Base-by-base conservation (phyloP, 345 rosid species). In the Lepidium aucheri region DNA sequence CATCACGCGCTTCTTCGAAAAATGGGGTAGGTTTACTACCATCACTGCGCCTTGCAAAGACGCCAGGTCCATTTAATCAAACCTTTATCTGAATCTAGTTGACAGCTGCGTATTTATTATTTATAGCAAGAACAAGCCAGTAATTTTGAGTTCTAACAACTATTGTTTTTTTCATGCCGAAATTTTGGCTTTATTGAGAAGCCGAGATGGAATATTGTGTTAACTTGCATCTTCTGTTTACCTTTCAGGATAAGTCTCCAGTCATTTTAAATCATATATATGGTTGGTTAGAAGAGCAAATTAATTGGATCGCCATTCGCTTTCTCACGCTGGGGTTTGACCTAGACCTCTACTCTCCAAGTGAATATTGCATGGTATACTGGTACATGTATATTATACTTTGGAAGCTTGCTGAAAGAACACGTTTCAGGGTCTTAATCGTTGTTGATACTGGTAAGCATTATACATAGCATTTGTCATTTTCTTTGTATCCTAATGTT, bases 361-460 rank as follows among this genome's bases (percentile, higher is more conserved):
- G 78, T 60, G 97, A 95, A 79, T 89, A 83, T 79, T 87, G 96
- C 80, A 89, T 95, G 97, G 95, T 91, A 5, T 95, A 95, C 74
- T 91, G 97, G 99, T 95, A 91, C 57, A 53, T 83, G 58, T 87
- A 88, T 67, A 82, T 77, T 26, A 86, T 79, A 61, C 80, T 87
- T 57, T 72, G 82, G 81, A 91, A 85, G 79, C 90, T 91, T 61
- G 86, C 88, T 6, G 99, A 91, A 77, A 95, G 80, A 79, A 82
- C 86, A 65, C 95, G 87, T 73, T 45, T 80, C 67, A 84, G 77
- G 79, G 81, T 78, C 72, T 70, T 86, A 40, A 52, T 75, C 39
- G 74, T 72, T 65, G 70, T 55, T 57, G 77, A 61, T 45, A 41
- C 70, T 20, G 82, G 91, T 85, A 80, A 66, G 76, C 61, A 1